A percentile compares a stretch with the other conserved stretches of the same genome.
phyloP scores from a whole-genome alignment of 2,329 filamentous ascomycete genomes.

The Grosmannia serpens region DNA sequence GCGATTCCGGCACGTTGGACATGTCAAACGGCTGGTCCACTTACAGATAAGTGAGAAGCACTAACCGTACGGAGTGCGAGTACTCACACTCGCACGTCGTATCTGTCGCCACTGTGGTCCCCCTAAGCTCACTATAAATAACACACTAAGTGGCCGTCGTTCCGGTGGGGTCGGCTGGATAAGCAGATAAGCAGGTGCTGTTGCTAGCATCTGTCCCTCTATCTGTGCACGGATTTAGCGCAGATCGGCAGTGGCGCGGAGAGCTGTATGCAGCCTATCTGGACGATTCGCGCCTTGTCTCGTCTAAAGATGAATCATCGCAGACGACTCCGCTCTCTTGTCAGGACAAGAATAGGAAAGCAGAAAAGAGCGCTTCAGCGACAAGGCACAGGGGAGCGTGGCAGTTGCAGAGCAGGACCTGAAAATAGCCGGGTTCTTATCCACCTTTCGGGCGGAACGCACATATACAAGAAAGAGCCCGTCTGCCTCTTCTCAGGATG shows the following conservation, averaged over 20 bases:
- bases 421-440: not conserved
- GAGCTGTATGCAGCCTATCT: too few relatives aligned
- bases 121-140: too few relatives aligned
- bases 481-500: not conserved
- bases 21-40: too few relatives aligned
- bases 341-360: not conserved
- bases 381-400: not conserved
- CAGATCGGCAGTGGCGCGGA: not conserved
- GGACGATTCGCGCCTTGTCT: too few relatives aligned
- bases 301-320: not conserved
- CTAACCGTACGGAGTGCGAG: too few relatives aligned
- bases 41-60: too few relatives aligned
- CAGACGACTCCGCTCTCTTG: too few relatives aligned
- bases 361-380: not conserved
- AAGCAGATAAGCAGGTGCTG: too few relatives aligned
- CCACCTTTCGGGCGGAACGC: not conserved
- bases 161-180: too few relatives aligned
- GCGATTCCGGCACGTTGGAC: too few relatives aligned
- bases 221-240: not conserved
- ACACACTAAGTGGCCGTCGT: too few relatives aligned
- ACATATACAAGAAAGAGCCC: not conserved
- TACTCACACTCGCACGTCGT: not conserved
- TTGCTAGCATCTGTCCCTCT: not conserved
- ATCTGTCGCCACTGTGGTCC: not conserved
- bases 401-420: not conserved